Base-by-base conservation (phyloP, 495 filamentous ascomycete genomes). In the Penicillium lagena region DNA sequence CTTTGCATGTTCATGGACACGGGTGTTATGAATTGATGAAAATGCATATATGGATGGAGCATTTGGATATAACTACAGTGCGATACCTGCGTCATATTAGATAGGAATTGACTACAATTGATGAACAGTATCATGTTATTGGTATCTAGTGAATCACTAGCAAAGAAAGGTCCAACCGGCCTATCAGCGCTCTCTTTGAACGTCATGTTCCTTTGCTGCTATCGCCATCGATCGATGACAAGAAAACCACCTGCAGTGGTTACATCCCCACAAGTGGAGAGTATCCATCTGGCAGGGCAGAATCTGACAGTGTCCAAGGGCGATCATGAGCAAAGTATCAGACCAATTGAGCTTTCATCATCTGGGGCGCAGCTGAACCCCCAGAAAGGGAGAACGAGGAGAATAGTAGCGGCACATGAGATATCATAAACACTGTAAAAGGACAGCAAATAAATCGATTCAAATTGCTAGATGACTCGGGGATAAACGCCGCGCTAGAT, bases 131-230 rank as follows among this genome's bases (percentile, higher is more conserved):
- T 13, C 12, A 22, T 22, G 22, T 22, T 34, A 34, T 34, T 34
- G 9, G n/a, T 6, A 11, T 34, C 41, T 43, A 22, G 14, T 27
- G 12, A 14, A 14, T 28, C 12, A 33, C 31, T 11, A 36, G 8
- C 13, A 29, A 31, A 4, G 22, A 22, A 22, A 22, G 30, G 32
- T 46, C 10, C 32, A 12, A 39, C 30, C 7, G 12, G 50, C 59
- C 64, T 56, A 69, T 73, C 69, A 71, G 69, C 68, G 69, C 69
- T 73, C 69, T 73, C 69, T 73, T 73, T 71, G 66, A 54, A 50
- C 60, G 40, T 71, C 69, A 69, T 58, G 22, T 22, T 22, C 22
- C 22, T 22, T 22, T 6, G 22, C 22, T 22, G 22, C 22, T 22
- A 22, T 22, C 49, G 29, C 43, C 29, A 37, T 46, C 41, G 22